Evolutionary conservation across 345 rosid genomes (phyloP), one percentile per base, ranked within the genome.

Genomic region (Barbarea vulgaris): DNA sequence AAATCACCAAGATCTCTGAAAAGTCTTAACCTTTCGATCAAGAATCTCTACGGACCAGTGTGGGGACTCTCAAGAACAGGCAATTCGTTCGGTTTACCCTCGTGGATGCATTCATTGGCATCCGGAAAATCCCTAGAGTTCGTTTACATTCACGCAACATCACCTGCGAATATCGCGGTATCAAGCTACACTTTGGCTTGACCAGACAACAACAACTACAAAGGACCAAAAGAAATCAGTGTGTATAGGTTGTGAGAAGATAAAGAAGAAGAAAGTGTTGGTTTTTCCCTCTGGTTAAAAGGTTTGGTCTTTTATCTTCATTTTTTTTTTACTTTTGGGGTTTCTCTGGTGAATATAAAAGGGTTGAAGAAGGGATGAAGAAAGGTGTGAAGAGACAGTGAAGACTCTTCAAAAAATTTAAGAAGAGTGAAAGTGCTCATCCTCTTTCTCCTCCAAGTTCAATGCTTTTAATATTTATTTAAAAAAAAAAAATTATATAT

Each of bases 1-100:
- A 92, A 87, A 55, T 90, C 99, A 6, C 70, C 68, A 4, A 90
- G 85, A 85, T 70, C 88, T 18, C 42, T 95, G 34, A 87, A 81
- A 77, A 77, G 82, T 73, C 87, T 95, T 64, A 84, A 87, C 75
- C 85, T 95, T 55, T 85, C 89, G 3, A 86, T 95, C 47, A 80
- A 89, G 44, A 86, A 89, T 75, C 96, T 92, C 55, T 92, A 91
- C 39, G 99, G 97, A 78, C 97, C 99, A 5, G 34, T 95, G 12
- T 95, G 99, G 99, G 99, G 99, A 71, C 84, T 95, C 47, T 78
- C 79, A 0, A 86, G 86, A 69, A 42, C 77, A 3, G 90, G 87
- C 30, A 75, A 81, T 69, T 86, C 85, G 7, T 95, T 87, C 25
- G 81, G 80, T 50, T 85, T 92, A 47, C 99, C 97, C 3, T 76